Conservation (phyloP, 768 basidiomycete genomes). For the Lactifluus echinatus region DNA sequence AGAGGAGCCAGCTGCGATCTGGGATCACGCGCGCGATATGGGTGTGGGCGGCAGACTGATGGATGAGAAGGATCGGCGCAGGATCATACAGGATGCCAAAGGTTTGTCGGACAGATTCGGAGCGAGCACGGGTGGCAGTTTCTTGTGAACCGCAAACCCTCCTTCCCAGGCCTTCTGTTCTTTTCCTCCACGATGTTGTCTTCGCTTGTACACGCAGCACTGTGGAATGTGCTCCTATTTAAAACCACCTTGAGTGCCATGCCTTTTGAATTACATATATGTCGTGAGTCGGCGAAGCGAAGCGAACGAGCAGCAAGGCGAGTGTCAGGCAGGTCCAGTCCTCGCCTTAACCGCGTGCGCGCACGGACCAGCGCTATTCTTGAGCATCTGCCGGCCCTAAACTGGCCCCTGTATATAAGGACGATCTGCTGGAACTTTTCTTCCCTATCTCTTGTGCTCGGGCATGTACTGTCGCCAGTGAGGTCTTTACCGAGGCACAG, state of each 20-base stretch:
- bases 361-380: slow-evolving; percentile 11
- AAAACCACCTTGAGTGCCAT: no score
- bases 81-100: slow-evolving; percentile 72
- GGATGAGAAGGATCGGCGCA: slow-evolving; percentile 76
- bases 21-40: slow-evolving; percentile 94
- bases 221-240: no score
- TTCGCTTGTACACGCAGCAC: no score
- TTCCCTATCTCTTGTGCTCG: slow-evolving; percentile 65
- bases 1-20: slow-evolving; percentile 58
- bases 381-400: slow-evolving; percentile 18
- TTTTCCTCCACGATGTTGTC: no score
- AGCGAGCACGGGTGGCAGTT: slow-evolving; percentile 58
- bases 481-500: slow-evolving; percentile 93
- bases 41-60: slow-evolving; percentile 75
- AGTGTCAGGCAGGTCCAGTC: no score
- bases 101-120: slow-evolving; percentile 82
- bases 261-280: no score
- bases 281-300: no score
- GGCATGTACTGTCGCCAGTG: slow-evolving; percentile 93
- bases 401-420: slow-evolving; percentile 28
- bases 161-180: background rate
- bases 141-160: slow-evolving; percentile 30
- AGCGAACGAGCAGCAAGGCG: no score
- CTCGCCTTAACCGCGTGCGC: background rate
- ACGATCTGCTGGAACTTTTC: background rate